Evolutionary conservation across 2,329 filamentous ascomycete species (phyloP).

Genomic region (Paecilomyces fulvus): DNA sequence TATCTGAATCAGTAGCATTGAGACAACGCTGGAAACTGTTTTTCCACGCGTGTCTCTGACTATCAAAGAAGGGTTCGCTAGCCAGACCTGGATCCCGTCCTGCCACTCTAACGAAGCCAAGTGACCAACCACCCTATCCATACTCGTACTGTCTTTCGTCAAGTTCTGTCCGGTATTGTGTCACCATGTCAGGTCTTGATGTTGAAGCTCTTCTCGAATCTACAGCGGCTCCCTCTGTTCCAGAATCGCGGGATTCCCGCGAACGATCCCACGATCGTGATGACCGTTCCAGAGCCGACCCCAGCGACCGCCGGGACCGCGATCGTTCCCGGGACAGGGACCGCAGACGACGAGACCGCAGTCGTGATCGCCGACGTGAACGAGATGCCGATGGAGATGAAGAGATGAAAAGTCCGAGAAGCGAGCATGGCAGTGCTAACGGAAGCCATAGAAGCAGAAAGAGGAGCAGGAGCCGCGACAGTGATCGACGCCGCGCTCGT

Average conservation of each 20-base stretch:
- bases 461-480: slow-evolving; percentile 69
- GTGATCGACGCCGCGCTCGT: slow-evolving; percentile 64
- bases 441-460: slow-evolving; percentile 70
- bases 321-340: slow-evolving; percentile 45
- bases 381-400: slow-evolving; percentile 50
- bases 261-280: slow-evolving; percentile 52
- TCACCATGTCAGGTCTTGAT: slow-evolving; percentile 61
- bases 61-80: slow-evolving; percentile 17
- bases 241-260: slow-evolving; percentile 26
- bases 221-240: slow-evolving; percentile 53
- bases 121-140: slow-evolving; percentile 27
- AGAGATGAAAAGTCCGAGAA: slow-evolving; percentile 57
- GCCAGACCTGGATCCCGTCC: slow-evolving; percentile 12
- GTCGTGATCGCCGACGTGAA: slow-evolving; percentile 43
- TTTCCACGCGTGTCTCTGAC: not conserved
- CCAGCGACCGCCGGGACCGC: slow-evolving; percentile 45
- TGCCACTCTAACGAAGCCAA: slow-evolving; percentile 19
- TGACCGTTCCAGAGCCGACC: slow-evolving; percentile 48
- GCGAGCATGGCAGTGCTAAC: slow-evolving; percentile 63
- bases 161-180: slow-evolving; percentile 17
- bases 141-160: slow-evolving; percentile 16
- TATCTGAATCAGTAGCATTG: not conserved
- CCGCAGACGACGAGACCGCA: slow-evolving; percentile 52
- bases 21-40: not conserved
- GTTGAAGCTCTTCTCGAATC: slow-evolving; percentile 88